Conservation (phyloP, 2,329 filamentous ascomycete species). For the Alternaria sp. region DNA sequence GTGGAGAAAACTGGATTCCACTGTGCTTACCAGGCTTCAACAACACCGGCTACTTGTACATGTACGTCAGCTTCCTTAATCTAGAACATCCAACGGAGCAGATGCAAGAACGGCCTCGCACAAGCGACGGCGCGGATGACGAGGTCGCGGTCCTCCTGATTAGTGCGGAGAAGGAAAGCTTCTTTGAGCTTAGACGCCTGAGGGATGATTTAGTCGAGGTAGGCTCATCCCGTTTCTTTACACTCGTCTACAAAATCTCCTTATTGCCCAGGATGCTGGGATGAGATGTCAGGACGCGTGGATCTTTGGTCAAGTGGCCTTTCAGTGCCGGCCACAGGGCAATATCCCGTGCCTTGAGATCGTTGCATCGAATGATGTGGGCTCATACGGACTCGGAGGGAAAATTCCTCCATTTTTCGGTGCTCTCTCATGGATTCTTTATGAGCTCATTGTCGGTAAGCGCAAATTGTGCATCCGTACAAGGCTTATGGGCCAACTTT, state of each 20-base stretch:
- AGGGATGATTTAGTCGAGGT: constrained; percentile 67
- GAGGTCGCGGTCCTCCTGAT: constrained; percentile 91
- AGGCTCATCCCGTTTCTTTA: constrained; percentile 30
- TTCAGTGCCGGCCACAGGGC: not conserved
- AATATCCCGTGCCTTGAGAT: constrained; percentile 1
- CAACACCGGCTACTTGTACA: constrained; percentile 94
- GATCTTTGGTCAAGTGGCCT: constrained; percentile 8
- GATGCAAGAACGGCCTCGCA: constrained; percentile 52
- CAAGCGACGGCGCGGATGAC: constrained; percentile 63
- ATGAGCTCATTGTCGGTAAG: not conserved
- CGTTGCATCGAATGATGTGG: constrained; percentile 13
- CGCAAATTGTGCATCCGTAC: constrained; percentile 6
- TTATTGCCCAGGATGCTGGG: constrained; percentile 14
- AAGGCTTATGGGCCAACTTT: constrained; percentile 3
- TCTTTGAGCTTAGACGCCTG: constrained; percentile 84
- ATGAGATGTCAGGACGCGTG: constrained; percentile 1
- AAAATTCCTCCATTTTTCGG: constrained; percentile 8
- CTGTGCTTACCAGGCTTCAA: constrained; percentile 97
- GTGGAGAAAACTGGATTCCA: constrained; percentile 97
- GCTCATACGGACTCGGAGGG: constrained; percentile 5
- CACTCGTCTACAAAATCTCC: constrained; percentile 25
- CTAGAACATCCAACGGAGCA: constrained; percentile 59
- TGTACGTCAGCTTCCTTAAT: constrained; percentile 97
- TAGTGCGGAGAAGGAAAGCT: constrained; percentile 90
- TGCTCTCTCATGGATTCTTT: constrained; percentile 4